Conservation (phyloP, 164 flowering plant genomes). For the Aristolochia californica region DNA sequence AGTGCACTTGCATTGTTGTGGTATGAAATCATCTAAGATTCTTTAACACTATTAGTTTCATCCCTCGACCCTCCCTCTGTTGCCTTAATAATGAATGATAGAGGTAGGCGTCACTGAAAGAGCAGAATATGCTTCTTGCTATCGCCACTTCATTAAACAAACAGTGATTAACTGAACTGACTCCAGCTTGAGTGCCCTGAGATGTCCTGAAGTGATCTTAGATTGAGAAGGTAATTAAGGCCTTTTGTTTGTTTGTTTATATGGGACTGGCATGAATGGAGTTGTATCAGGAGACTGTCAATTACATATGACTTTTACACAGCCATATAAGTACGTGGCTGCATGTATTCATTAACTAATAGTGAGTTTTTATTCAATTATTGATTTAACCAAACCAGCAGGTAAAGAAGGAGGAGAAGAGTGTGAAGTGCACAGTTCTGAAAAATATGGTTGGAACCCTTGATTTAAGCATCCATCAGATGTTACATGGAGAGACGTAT, state of each 20-base stretch:
- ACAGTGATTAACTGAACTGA: too few species aligned
- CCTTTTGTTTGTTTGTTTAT: not conserved
- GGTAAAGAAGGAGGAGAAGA: constrained; percentile 46
- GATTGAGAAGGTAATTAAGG: not conserved
- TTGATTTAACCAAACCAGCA: constrained; percentile 13
- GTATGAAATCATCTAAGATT: constrained; percentile 24
- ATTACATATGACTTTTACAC: not conserved
- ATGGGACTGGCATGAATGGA: not conserved
- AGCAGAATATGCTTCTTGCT: too few species aligned
- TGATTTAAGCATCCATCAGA: constrained; percentile 47
- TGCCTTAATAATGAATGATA: too few species aligned
- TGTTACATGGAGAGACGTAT: constrained; percentile 49
- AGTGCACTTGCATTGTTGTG: constrained; percentile 53
- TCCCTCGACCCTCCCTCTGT: too few species aligned
- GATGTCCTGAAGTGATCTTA: too few species aligned
- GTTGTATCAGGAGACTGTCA: not conserved
- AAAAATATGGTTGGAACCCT: constrained; percentile 79
- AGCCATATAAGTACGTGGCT: too few species aligned
- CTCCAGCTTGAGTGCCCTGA: too few species aligned
- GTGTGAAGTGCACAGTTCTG: constrained; percentile 30
- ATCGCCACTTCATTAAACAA: too few species aligned
- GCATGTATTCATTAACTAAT: not conserved
- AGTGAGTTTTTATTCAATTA: not conserved
- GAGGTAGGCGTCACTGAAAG: too few species aligned
- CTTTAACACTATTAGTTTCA: too few species aligned